A percentile compares a stretch with the other conserved stretches of the same genome.
Conservation (phyloP, 495 filamentous ascomycete species). For the Chaetomium tenue region DNA sequence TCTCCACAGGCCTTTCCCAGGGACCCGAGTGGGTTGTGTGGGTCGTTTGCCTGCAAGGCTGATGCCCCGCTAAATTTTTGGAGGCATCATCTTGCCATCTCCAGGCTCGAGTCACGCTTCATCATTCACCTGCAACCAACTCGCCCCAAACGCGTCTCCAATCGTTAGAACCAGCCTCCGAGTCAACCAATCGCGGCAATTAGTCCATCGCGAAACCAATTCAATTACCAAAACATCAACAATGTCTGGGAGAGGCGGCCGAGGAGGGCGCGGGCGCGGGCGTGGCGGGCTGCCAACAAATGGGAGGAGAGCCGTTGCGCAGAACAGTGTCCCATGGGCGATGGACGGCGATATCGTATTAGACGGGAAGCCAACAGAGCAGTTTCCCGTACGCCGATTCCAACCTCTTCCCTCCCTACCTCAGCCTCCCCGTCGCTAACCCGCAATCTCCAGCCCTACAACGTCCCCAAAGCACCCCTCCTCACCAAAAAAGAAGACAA, state of each 20-base stretch:
- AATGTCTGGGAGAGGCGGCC: slow-evolving; percentile 39
- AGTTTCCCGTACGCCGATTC: slow-evolving; percentile 41
- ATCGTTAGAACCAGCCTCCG: not conserved
- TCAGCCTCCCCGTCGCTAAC: not conserved
- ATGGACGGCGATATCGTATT: slow-evolving; percentile 34
- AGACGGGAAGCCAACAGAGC: slow-evolving; percentile 44
- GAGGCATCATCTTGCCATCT: not conserved
- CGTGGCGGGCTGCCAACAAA: slow-evolving; percentile 27
- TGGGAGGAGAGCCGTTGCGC: slow-evolving; percentile 30
- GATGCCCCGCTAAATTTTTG: slow-evolving; percentile 10
- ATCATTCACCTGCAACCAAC: not conserved
- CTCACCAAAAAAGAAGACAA: slow-evolving; percentile 44
- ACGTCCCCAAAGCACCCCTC: slow-evolving; percentile 41
- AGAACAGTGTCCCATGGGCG: slow-evolving; percentile 37
- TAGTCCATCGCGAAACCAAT: slow-evolving; percentile 1
- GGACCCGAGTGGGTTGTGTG: slow-evolving; percentile 1
- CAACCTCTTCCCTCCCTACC: not conserved
- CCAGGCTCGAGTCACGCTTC: slow-evolving; percentile 10
- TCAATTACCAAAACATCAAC: not conserved
- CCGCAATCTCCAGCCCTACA: slow-evolving; percentile 33
- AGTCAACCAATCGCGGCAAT: slow-evolving; percentile 4
- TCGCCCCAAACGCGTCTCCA: not conserved
- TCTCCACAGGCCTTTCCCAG: not conserved
- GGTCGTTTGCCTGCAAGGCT: slow-evolving; percentile 7
- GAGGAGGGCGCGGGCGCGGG: slow-evolving; percentile 36